Evolutionary conservation across 805 yeast species (phyloP), one percentile per base, ranked within the genome.

Genomic region (Starmerella sirachaensis): DNA sequence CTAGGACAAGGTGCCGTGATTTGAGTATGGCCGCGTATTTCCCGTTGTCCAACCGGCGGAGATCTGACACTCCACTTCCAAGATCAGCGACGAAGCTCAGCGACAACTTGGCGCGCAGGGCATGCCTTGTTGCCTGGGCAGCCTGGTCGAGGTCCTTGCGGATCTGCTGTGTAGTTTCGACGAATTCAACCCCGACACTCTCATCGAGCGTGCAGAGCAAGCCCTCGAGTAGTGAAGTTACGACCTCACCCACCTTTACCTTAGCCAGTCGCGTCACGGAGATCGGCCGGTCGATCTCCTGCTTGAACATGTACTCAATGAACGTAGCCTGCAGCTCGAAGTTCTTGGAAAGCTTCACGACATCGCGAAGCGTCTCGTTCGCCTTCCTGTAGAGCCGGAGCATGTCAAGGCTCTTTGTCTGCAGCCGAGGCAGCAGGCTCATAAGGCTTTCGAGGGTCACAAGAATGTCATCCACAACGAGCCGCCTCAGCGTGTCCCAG

Each of bases 281-380:
- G 14, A 47, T 46, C 10, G 49, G 45, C 18, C 51, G 33, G 31
- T 43, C 46, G 16, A 38, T 47, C 17, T 47, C 51, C 13, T 37
- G 38, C 8, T 26, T 27, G 30, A 46, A 47, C 10, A 40, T n/a
- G 16, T 29, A n/a, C 33, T 47, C 51, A 8, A 45, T 21, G 27
- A 33, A 47, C n/a, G 40, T 19, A 1, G 51, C 51, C 16, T 34
- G 37, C 2, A 5, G 11, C 30, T 47, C 49, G 24, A 47, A 47
- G 8, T 20, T 23, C 21, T 31, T 28, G 10, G 18, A 10, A 9
- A 9, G 28, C 24, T 13, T 11, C 9, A 20, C 25, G 4, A 24
- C 12, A 4, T 8, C 26, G 14, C 7, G 14, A 10, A 31, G 4
- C 6, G 26, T 18, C 24, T 31, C 24, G 5, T 37, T 37, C n/a